phyloP scores from a whole-genome alignment of 345 rosid genomes.

The Aegle marmelos region DNA sequence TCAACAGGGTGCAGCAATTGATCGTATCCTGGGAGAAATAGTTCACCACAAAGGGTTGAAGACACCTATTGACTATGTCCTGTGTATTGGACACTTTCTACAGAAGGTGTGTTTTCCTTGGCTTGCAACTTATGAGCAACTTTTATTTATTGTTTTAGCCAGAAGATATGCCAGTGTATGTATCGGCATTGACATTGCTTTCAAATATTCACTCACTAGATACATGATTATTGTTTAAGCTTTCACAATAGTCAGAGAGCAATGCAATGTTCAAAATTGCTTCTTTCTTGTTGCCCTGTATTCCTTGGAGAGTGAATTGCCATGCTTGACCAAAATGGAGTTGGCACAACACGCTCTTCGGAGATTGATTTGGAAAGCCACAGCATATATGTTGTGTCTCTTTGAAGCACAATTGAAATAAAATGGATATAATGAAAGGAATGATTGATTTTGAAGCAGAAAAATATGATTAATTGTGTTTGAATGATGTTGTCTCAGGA shows the following conservation, averaged over 20 bases:
- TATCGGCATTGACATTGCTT: too few species aligned
- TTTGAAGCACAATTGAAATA: too few species aligned
- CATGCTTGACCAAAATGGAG: background rate
- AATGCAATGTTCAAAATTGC: too few species aligned
- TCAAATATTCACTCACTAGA: background rate
- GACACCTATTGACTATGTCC: constrained; percentile 57
- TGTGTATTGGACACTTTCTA: constrained; percentile 55
- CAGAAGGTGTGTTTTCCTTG: constrained; percentile 33
- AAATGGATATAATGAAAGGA: too few species aligned
- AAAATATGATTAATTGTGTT: background rate
- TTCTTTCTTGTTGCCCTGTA: too few species aligned
- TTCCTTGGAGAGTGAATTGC: too few species aligned
- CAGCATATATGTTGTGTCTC: too few species aligned
- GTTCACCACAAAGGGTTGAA: constrained; percentile 43
- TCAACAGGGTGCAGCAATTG: constrained; percentile 59
- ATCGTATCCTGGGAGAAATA: constrained; percentile 54
- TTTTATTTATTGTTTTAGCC: background rate
- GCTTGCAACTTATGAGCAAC: background rate
- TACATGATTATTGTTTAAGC: background rate
- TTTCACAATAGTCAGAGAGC: background rate
- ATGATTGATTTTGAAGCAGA: background rate
- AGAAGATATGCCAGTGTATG: background rate
- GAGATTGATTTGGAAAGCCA: background rate
- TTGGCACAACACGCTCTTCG: background rate
- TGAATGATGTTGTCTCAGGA: constrained; percentile 36